Percentiles rank a stretch among this genome's conserved stretches.
Conservation (phyloP, 768 basidiomycete genomes). For the Tulasnella sp. region DNA sequence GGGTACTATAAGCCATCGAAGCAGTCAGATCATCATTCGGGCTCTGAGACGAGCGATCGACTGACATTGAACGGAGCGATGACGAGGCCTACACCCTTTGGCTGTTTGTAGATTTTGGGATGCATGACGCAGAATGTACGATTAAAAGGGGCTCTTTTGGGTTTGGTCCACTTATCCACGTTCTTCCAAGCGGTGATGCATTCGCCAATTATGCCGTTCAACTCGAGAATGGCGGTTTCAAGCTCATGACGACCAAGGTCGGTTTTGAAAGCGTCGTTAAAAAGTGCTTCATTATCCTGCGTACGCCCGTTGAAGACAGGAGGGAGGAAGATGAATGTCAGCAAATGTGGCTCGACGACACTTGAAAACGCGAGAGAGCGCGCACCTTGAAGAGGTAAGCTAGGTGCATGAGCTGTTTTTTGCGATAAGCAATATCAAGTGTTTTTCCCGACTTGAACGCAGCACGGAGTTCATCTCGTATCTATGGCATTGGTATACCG, state of each 20-base stretch:
- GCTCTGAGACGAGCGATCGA: too few relatives aligned
- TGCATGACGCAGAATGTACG: slow-evolving; percentile 48
- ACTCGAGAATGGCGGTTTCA: slow-evolving; percentile 57
- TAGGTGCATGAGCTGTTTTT: slow-evolving; percentile 64
- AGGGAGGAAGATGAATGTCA: neutral
- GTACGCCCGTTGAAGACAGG: too few relatives aligned
- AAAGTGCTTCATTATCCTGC: slow-evolving; percentile 45
- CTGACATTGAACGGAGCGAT: slow-evolving; percentile 24
- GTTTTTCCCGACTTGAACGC: slow-evolving; percentile 41
- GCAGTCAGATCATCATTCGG: neutral
- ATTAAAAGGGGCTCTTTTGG: slow-evolving; percentile 45
- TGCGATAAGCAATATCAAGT: slow-evolving; percentile 53
- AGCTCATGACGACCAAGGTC: slow-evolving; percentile 57
- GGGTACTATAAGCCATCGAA: neutral
- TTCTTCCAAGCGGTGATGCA: slow-evolving; percentile 44
- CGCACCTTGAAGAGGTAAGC: neutral
- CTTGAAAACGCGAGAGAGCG: neutral
- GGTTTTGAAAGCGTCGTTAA: slow-evolving; percentile 44
- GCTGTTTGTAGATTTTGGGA: slow-evolving; percentile 58
- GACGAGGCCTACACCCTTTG: slow-evolving; percentile 37
- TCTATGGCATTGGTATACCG: too few relatives aligned
- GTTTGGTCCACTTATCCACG: slow-evolving; percentile 65
- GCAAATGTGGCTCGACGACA: neutral
- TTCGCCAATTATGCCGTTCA: slow-evolving; percentile 43
- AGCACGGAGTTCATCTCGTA: too few relatives aligned